Conservation (phyloP, 768 basidiomycete species). For the Pisolithus tinctorius region DNA sequence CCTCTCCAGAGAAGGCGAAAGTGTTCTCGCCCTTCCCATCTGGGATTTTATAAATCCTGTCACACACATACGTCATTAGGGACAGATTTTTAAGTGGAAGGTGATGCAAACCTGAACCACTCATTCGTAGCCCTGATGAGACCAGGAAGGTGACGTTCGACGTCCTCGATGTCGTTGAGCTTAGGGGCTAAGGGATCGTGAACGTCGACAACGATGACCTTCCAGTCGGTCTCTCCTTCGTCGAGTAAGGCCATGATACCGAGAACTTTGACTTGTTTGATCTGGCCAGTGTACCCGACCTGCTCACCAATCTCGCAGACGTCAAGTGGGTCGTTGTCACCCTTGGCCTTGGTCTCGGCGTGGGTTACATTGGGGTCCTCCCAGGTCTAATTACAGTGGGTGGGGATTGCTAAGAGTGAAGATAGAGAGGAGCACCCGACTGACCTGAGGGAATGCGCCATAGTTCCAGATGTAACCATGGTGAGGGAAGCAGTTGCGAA, state of each 20-base stretch:
- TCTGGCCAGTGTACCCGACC: conserved; percentile 92
- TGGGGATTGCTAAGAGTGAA: background rate
- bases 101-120: conserved; percentile 78
- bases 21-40: conserved; percentile 96
- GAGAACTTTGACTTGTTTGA: conserved; percentile 99
- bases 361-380: conserved; percentile 86
- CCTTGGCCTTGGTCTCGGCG: conserved; percentile 96
- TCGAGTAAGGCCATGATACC: conserved; percentile 99
- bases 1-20: conserved; percentile 99
- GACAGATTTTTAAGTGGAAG: background rate
- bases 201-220: conserved; percentile 96
- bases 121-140: conserved; percentile 96
- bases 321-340: conserved; percentile 99
- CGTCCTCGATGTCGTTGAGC: conserved; percentile 98
- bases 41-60: conserved; percentile 92
- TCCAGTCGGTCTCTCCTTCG: conserved; percentile 99
- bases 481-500: conserved; percentile 99
- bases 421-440: conserved; percentile 10
- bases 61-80: conserved; percentile 3
- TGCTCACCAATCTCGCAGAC: conserved; percentile 99
- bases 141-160: conserved; percentile 96
- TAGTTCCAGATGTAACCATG: conserved; percentile 99
- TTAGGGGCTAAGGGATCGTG: conserved; percentile 92
- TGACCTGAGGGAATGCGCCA: conserved; percentile 94
- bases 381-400: conserved; percentile 67